These are phyloP conservation scores for Corymbia calophylla DNA, from an alignment of 441 rosid genomes.

Conservation along the genomic window DNA sequence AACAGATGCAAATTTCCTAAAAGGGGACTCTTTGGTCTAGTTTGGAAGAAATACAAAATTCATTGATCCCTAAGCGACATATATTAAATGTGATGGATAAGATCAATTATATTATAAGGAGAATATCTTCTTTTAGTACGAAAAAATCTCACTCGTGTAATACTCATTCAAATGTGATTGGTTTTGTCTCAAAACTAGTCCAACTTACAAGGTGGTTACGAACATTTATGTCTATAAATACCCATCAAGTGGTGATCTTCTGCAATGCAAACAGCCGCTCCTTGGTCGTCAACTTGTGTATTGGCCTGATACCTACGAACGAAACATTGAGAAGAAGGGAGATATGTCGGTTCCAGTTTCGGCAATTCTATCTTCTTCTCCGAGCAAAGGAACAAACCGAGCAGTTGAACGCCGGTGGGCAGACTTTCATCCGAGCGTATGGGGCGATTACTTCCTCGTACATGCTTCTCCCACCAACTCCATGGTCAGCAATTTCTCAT, in stretches of 20 bases:
- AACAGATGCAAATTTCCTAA: not conserved
- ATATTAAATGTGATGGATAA: not conserved
- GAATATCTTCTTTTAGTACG: not conserved
- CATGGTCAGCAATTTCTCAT: not conserved
- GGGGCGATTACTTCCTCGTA: not conserved
- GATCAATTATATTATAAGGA: not conserved
- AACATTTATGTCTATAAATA: not conserved
- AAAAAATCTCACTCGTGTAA: not conserved
- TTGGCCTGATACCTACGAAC: not conserved
- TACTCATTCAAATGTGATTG: not conserved
- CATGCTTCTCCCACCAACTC: not conserved
- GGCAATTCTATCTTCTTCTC: not conserved
- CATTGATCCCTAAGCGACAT: not conserved
- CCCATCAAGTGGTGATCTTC: not conserved
- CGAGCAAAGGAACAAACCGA: not conserved
- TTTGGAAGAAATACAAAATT: not conserved
- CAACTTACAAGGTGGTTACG: not conserved
- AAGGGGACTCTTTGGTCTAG: not conserved
- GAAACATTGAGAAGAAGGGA: not conserved
- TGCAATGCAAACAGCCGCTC: not conserved
- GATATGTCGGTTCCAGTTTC: not conserved
- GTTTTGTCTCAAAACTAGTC: not conserved
- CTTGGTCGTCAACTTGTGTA: not conserved
- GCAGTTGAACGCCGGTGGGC: not conserved
- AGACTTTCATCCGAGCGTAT: not conserved